Evolutionary conservation across 2,329 filamentous ascomycete genomes (phyloP), one percentile per base, ranked within the genome.

Genomic region (Alternaria gaisen): DNA sequence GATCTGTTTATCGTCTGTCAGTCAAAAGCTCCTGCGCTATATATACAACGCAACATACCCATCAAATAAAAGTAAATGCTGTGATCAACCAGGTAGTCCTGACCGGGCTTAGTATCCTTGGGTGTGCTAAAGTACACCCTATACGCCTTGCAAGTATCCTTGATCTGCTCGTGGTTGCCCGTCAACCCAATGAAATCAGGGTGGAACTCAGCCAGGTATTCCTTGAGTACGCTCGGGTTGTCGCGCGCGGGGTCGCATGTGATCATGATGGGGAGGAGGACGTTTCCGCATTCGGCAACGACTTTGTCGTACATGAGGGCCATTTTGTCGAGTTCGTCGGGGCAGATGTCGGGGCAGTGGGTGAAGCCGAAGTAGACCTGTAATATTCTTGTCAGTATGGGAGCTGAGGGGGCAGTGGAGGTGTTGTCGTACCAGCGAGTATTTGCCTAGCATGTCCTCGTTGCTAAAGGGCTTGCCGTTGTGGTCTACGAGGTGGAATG

Each of bases 51-150:
- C 5, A 30, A 81, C 85, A 79, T 77, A 89, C 87, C 87, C 95
- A 99, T 99, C 69, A 99, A 82, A 80, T 99, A 99, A 75, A 99
- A 99, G 84, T 99, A 99, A 71, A 99, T 99, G 80, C 93, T 97
- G 83, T 99, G 95, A 79, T 99, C 95, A 12, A 99, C 95, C 71
- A 99, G 81, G 78, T 99, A 99, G 80, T 99, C 95, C 83, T 97
- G 91, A 1, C 94, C 95, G 1, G 93, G 91, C 84, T 94, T 91
- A 58, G 98, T 92, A 65, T 93, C 87, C 71, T 88, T 85, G 34
- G 95, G 95, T 48, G 95, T 99, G 75, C 91, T 95, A 75, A 99
- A 99, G 82, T 99, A 99, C 56, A 99, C 95, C 20, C 95, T 86
- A 80, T 98, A 99, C 68, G 90, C 90, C 84, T 97, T 98, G 85